Conservation (phyloP, 2,329 filamentous ascomycete species). For the Fusarium hainanense region DNA sequence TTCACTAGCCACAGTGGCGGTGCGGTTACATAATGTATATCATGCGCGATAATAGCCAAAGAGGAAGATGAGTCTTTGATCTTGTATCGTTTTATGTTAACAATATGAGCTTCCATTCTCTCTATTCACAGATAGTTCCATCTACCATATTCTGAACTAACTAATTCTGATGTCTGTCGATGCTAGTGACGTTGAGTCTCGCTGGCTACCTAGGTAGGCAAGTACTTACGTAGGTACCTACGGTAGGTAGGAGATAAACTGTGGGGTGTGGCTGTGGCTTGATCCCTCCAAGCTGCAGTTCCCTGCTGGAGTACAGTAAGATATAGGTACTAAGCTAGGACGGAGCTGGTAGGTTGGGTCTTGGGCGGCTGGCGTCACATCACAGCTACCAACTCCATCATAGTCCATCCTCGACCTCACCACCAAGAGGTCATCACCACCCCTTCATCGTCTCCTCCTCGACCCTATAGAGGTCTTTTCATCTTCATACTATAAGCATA, state of each 20-base stretch:
- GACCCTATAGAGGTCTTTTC: constrained; percentile 4
- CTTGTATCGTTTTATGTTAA: not conserved
- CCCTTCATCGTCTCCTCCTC: constrained; percentile 21
- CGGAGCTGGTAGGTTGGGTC: constrained; percentile 19
- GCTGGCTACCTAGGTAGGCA: not conserved
- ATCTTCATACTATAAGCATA: constrained; percentile 2
- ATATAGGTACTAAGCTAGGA: constrained; percentile 13
- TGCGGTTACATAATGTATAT: constrained; percentile 48
- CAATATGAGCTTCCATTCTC: not conserved
- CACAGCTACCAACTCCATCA: constrained; percentile 44
- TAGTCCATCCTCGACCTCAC: constrained; percentile 26
- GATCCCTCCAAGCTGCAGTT: constrained; percentile 27
- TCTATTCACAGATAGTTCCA: too few species aligned
- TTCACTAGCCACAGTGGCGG: constrained; percentile 43
- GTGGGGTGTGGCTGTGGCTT: constrained; percentile 38
- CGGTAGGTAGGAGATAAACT: not conserved
- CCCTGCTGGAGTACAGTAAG: constrained; percentile 31
- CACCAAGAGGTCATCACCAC: constrained; percentile 41
- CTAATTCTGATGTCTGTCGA: not conserved
- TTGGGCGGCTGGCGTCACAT: constrained; percentile 44
- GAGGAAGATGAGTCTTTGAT: not conserved
- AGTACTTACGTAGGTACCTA: not conserved
- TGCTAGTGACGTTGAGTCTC: not conserved
- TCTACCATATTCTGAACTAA: not conserved
- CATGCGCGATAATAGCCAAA: constrained; percentile 30